Percentiles rank a stretch among this genome's conserved stretches.
Evolutionary conservation across 441 rosid species (phyloP).

Genomic region (Aquilaria agallochum): DNA sequence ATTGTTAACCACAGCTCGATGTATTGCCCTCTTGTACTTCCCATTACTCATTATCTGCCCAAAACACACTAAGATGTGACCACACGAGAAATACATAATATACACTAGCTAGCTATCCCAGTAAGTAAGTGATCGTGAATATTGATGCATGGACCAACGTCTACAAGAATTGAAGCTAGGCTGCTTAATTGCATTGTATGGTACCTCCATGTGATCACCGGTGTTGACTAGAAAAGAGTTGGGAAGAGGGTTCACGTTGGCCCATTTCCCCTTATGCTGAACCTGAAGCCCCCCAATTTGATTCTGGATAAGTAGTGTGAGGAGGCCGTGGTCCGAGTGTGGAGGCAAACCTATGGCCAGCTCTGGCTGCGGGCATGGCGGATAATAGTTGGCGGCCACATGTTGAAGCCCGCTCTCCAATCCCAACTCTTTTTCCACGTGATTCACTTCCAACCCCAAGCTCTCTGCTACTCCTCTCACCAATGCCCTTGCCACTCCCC

Average conservation of each 20-base stretch:
- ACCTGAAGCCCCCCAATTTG: slow-evolving; percentile 34
- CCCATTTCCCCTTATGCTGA: slow-evolving; percentile 34
- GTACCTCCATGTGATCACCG: slow-evolving; percentile 45
- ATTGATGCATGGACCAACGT: too few species aligned
- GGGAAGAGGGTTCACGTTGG: slow-evolving; percentile 23
- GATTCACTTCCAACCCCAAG: slow-evolving; percentile 29
- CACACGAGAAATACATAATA: too few species aligned
- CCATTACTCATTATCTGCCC: slow-evolving; percentile 41
- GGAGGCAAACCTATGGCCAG: slow-evolving; percentile 38
- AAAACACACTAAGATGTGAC: neutral
- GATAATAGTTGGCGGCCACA: slow-evolving; percentile 34
- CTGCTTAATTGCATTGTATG: neutral
- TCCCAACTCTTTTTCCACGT: slow-evolving; percentile 27
- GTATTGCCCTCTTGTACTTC: slow-evolving; percentile 45
- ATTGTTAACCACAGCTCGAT: slow-evolving; percentile 44
- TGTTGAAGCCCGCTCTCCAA: slow-evolving; percentile 30
- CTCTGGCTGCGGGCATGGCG: slow-evolving; percentile 48
- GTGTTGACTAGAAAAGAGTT: slow-evolving; percentile 40
- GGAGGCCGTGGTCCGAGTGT: slow-evolving; percentile 38
- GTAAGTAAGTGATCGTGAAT: too few species aligned
- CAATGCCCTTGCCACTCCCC: slow-evolving; percentile 18
- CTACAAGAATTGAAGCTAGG: too few species aligned
- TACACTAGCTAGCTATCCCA: too few species aligned
- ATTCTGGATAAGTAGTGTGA: slow-evolving; percentile 31
- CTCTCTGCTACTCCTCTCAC: slow-evolving; percentile 32